Base-by-base conservation (phyloP, 164 flowering plant genomes). In the Stephania cephalantha region DNA sequence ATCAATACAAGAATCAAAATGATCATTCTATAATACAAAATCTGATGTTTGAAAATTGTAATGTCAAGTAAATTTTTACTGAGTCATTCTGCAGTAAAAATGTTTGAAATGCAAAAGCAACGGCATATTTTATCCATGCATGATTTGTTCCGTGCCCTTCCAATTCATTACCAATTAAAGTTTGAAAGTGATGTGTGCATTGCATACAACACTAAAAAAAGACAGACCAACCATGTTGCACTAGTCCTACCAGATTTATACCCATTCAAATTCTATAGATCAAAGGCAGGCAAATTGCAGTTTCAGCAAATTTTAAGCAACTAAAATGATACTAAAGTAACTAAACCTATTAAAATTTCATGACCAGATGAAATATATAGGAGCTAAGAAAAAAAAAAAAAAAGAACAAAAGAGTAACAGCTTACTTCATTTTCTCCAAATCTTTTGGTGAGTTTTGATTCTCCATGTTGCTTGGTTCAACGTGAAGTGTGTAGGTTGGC, bases 401-500 rank as follows among this genome's bases (percentile, higher is more conserved):
- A 58, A 58, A 1, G 7, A 58, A 58, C 20, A 4, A 58, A n/a
- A 58, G 6, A 6, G 20, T 12, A 31, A 71, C 35, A 31, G 15
- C 53, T 78, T 71, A 93, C 98, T 93, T 89, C 76, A 93, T 90
- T 73, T 78, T 89, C 74, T 90, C 96, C 87, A 92, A 78, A 76
- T 90, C 92, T 80, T 80, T 84, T 12, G 87, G 84, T 18, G 90
- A 78, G 76, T 94, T 94, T 80, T 78, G 88, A 75, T 94, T 94
- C 82, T 92, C 92, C 89, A 87, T 84, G 80, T 79, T 84, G 77
- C 81, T 79, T 65, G 97, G 90, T 8, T 83, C 85, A 70, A 91
- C 82, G 70, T 91, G 96, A 81, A 94, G 97, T 46, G 87, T 88
- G 76, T 92, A 94, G 71, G 91, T 93, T 31, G 98, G 98, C 69